Evolutionary conservation across 2,329 filamentous ascomycete species (phyloP).

Genomic region (Emydomyces testavorans): DNA sequence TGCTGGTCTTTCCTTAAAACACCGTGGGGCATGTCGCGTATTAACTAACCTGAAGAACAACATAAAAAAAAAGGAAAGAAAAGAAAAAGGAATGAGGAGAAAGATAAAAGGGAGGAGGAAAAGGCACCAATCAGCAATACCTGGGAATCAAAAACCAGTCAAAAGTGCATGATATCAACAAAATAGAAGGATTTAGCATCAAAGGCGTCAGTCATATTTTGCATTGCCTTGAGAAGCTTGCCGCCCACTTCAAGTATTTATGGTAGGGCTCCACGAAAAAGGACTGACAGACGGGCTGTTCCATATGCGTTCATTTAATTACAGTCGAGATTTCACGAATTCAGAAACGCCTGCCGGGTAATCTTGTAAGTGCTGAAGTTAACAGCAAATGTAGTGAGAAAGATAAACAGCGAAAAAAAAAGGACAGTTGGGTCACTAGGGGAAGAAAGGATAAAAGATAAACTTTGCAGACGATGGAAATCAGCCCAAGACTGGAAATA

Average conservation of each 20-base stretch:
- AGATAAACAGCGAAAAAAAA: conserved; percentile 8
- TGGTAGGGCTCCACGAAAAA: background rate
- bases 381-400: background rate
- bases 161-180: background rate
- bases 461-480: background rate
- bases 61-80: background rate
- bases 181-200: background rate
- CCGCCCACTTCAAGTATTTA: background rate
- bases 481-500: too few species aligned
- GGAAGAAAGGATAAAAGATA: background rate
- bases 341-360: conserved; percentile 5
- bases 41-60: too few species aligned
- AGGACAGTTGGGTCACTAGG: background rate
- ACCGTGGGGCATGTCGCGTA: background rate
- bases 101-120: background rate
- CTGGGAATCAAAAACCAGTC: conserved; percentile 1
- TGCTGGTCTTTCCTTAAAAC: too few species aligned
- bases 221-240: background rate
- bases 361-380: background rate
- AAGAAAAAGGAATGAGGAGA: conserved; percentile 7
- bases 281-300: conserved; percentile 2
- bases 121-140: background rate
- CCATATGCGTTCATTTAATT: conserved; percentile 5
- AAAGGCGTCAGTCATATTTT: conserved; percentile 1
- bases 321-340: background rate